Conservation (phyloP, 352 stramenopile genomes). For the Blastocystis hominis region DNA sequence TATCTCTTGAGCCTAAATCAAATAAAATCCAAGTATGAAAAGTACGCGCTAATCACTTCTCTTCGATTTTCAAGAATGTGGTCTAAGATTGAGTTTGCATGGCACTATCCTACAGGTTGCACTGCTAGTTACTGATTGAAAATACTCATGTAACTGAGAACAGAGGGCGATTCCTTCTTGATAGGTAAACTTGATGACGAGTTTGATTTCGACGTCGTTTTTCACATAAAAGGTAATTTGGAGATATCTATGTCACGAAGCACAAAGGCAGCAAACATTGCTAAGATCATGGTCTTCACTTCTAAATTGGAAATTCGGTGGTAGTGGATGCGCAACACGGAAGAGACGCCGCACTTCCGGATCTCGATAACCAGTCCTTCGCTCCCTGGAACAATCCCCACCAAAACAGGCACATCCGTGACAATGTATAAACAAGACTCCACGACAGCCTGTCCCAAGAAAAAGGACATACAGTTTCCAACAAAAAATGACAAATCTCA, state of each 20-base stretch:
- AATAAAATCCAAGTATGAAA: neutral
- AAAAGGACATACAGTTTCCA: neutral
- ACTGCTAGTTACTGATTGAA: neutral
- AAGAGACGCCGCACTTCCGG: neutral
- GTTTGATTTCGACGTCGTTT: neutral
- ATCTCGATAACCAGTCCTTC: neutral
- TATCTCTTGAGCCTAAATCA: too few relatives aligned
- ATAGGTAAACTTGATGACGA: neutral
- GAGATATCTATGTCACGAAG: slow-evolving; percentile 6
- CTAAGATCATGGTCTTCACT: neutral
- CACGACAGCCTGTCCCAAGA: neutral
- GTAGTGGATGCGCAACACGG: slow-evolving; percentile 14
- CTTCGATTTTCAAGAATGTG: neutral
- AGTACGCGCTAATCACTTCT: slow-evolving; percentile 5
- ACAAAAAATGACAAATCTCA: neutral
- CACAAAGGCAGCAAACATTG: neutral
- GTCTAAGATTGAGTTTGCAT: neutral
- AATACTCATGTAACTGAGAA: neutral
- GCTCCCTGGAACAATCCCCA: neutral
- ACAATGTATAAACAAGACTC: slow-evolving; percentile 11
- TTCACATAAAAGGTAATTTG: slow-evolving; percentile 19
- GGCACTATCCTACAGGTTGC: neutral
- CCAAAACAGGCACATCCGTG: neutral
- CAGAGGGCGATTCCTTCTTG: neutral
- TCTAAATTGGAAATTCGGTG: neutral